Evolutionary conservation across 148 eudicot species (phyloP).

Genomic region (Vaccinium corymbosum): DNA sequence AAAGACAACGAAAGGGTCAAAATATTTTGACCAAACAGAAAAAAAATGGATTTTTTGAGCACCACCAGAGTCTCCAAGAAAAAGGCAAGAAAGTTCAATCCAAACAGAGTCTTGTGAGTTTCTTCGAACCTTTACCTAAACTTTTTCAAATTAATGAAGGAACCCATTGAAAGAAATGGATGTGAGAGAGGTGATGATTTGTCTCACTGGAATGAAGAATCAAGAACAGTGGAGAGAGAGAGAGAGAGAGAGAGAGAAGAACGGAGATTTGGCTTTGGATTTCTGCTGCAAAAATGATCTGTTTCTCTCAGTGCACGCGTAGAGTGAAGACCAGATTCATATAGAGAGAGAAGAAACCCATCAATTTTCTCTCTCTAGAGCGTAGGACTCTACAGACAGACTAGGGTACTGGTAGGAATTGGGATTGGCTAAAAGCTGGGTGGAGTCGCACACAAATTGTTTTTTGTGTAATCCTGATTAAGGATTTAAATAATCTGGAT

Average conservation of each 20-base stretch:
- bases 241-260: not conserved
- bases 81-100: not conserved
- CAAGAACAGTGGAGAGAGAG: not conserved
- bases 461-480: not conserved
- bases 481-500: not conserved
- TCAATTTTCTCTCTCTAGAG: not conserved
- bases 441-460: not conserved
- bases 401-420: not conserved
- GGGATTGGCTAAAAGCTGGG: constrained; percentile 12
- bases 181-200: not conserved
- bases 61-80: not conserved
- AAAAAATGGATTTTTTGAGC: not conserved
- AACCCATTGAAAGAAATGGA: not conserved
- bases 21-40: constrained; percentile 1
- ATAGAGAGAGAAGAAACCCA: constrained; percentile 1
- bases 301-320: too few relatives aligned
- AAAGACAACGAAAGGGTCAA: constrained; percentile 1
- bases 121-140: not conserved
- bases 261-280: not conserved
- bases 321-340: not conserved
- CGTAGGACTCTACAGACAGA: not conserved
- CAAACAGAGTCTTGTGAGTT: not conserved
- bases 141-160: not conserved
- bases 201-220: not conserved
- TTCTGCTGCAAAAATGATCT: not conserved